phyloP scores from a whole-genome alignment of 305 asterid genomes.

The Fraxinus velutina region DNA sequence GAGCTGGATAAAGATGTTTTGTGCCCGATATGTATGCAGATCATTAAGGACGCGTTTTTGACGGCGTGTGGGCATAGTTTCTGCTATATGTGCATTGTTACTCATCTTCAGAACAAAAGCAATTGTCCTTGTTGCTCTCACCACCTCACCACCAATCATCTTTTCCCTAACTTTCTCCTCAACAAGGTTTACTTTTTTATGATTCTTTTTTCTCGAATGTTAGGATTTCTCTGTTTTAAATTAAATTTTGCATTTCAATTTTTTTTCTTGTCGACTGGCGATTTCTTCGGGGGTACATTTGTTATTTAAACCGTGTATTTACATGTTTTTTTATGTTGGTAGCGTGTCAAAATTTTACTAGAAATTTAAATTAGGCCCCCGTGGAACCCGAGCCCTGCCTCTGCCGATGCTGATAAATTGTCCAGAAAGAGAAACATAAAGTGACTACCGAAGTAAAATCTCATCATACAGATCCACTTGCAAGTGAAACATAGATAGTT shows the following conservation, averaged over 20 bases:
- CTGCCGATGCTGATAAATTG: not conserved
- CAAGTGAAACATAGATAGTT: not conserved
- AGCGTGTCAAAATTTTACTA: not conserved
- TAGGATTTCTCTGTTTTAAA: not conserved
- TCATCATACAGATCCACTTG: not conserved
- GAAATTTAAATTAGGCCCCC: not conserved
- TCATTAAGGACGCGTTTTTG: slow-evolving; percentile 58
- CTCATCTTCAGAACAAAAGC: slow-evolving; percentile 73
- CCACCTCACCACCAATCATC: slow-evolving; percentile 56
- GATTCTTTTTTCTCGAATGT: not conserved
- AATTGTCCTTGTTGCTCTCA: slow-evolving; percentile 62
- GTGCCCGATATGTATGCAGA: slow-evolving; percentile 70
- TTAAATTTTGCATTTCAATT: not conserved
- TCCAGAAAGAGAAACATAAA: not conserved
- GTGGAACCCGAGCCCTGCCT: not conserved
- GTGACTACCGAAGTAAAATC: not conserved
- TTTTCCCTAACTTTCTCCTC: slow-evolving; percentile 66
- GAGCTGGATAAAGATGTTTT: slow-evolving; percentile 51
- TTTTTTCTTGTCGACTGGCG: not conserved
- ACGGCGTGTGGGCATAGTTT: slow-evolving; percentile 76
- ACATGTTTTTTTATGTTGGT: not conserved
- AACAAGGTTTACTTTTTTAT: slow-evolving; percentile 43
- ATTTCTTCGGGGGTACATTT: not conserved
- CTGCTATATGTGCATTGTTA: slow-evolving; percentile 76
- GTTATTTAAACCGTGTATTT: not conserved